Percentiles rank a stretch among this genome's conserved stretches.
These are phyloP conservation scores for Metschnikowia kunwiensis DNA, from an alignment of 805 yeast genomes.

Conservation along the genomic window DNA sequence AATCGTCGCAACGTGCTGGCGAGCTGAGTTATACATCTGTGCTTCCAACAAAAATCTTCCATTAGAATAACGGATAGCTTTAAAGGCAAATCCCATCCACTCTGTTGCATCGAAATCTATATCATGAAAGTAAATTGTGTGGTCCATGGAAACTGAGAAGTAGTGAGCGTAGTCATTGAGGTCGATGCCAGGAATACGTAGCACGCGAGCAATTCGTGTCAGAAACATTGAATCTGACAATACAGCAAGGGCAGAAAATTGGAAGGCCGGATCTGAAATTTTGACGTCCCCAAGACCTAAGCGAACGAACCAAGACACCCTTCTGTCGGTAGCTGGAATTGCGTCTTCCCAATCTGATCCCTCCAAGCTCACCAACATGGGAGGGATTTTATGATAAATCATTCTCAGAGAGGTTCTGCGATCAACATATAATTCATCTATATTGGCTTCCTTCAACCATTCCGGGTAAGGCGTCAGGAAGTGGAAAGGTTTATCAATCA, in stretches of 20 bases:
- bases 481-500: conserved; percentile 28
- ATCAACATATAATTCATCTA: conserved; percentile 7
- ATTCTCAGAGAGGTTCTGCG: conserved; percentile 9
- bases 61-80: conserved; percentile 47
- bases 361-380: conserved; percentile 30
- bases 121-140: conserved; percentile 63
- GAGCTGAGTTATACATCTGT: conserved; percentile 50
- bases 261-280: conserved; percentile 20
- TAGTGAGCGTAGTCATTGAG: conserved; percentile 25
- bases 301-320: conserved; percentile 24
- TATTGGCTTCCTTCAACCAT: conserved; percentile 25
- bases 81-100: conserved; percentile 51
- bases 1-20: conserved; percentile 55
- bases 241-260: conserved; percentile 58
- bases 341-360: conserved; percentile 26
- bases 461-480: conserved; percentile 34
- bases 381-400: conserved; percentile 31
- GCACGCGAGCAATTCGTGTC: conserved; percentile 49
- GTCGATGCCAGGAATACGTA: conserved; percentile 36
- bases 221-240: conserved; percentile 57
- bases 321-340: conserved; percentile 24
- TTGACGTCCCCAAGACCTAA: conserved; percentile 24
- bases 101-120: conserved; percentile 36
- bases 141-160: conserved; percentile 63
- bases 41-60: conserved; percentile 56